These are phyloP conservation scores for Colletotrichum sp. DNA, from an alignment of 2,329 filamentous ascomycete genomes.

Conservation along the genomic window DNA sequence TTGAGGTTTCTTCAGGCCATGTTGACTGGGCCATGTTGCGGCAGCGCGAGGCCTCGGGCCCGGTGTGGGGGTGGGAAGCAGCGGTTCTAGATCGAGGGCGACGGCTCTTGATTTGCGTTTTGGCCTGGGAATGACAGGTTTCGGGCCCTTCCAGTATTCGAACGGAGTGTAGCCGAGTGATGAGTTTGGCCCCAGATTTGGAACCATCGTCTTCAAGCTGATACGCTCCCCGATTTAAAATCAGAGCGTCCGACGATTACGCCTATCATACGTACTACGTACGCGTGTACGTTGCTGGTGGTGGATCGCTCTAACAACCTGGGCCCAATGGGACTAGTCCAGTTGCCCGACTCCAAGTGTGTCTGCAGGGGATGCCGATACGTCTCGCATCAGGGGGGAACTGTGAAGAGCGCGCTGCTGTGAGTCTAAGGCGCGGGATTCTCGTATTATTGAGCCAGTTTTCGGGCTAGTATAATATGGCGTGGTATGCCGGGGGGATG, in stretches of 20 bases:
- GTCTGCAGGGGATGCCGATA: not conserved
- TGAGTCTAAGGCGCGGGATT: not conserved
- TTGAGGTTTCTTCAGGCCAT: not conserved
- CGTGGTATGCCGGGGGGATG: not conserved
- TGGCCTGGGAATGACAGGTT: conserved; percentile 13
- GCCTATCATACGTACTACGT: conserved; percentile 15
- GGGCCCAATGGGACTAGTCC: conserved; percentile 4
- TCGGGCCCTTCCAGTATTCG: conserved; percentile 30
- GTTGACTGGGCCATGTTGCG: conserved; percentile 13
- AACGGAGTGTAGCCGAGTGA: conserved; percentile 28
- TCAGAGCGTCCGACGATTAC: conserved; percentile 2
- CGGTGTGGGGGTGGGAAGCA: conserved; percentile 12
- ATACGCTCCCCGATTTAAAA: conserved; percentile 12
- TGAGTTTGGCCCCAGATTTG: conserved; percentile 10
- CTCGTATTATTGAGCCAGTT: conserved; percentile 2
- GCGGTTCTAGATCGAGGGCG: conserved; percentile 7
- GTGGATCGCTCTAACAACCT: not conserved
- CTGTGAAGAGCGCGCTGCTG: not conserved
- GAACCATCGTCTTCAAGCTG: conserved; percentile 16
- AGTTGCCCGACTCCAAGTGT: not conserved
- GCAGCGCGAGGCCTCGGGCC: not conserved
- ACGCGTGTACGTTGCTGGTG: not conserved
- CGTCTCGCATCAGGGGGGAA: not conserved
- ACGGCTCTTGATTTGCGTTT: conserved; percentile 10
- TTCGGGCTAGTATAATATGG: not conserved